Evolutionary conservation across 768 basidiomycete genomes (phyloP).

Genomic region (Mrakia frigida): DNA sequence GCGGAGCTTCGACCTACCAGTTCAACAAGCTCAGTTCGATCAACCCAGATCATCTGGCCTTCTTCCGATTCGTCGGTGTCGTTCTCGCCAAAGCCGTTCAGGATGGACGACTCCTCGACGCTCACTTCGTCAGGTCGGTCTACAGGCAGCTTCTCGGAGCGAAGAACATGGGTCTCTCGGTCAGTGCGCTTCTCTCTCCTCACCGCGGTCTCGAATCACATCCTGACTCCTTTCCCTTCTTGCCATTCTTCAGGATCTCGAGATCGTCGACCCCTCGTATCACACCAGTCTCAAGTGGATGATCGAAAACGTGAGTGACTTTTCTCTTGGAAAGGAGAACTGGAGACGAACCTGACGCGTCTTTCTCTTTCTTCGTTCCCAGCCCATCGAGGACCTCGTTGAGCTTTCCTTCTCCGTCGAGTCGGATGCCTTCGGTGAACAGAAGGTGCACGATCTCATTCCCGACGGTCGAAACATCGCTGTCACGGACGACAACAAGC

Average conservation of each 20-base stretch:
- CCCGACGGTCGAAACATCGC: constrained; percentile 72
- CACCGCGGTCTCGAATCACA: not conserved
- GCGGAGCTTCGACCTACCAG: constrained; percentile 92
- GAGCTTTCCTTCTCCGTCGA: constrained; percentile 94
- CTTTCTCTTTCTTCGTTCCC: not conserved
- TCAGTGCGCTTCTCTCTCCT: constrained; percentile 96
- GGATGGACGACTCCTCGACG: constrained; percentile 80
- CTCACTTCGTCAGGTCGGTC: constrained; percentile 93
- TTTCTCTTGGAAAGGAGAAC: constrained; percentile 39
- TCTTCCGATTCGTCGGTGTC: constrained; percentile 98
- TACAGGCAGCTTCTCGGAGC: constrained; percentile 93
- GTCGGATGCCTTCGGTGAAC: constrained; percentile 94
- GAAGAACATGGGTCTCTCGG: constrained; percentile 89
- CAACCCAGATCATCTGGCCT: constrained; percentile 89
- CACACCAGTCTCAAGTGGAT: constrained; percentile 99
- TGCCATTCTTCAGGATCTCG: constrained; percentile 18
- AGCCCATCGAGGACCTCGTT: constrained; percentile 46
- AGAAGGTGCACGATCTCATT: constrained; percentile 80
- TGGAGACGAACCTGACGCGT: constrained; percentile 37
- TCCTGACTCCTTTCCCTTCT: not conserved
- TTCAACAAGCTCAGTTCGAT: constrained; percentile 86
- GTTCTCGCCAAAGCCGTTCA: constrained; percentile 58
- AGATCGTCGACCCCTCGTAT: constrained; percentile 49
- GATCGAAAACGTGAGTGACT: constrained; percentile 75
- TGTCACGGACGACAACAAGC: constrained; percentile 93